These are phyloP conservation scores for Viola odorata DNA, from an alignment of 345 rosid genomes.

Conservation along the genomic window DNA sequence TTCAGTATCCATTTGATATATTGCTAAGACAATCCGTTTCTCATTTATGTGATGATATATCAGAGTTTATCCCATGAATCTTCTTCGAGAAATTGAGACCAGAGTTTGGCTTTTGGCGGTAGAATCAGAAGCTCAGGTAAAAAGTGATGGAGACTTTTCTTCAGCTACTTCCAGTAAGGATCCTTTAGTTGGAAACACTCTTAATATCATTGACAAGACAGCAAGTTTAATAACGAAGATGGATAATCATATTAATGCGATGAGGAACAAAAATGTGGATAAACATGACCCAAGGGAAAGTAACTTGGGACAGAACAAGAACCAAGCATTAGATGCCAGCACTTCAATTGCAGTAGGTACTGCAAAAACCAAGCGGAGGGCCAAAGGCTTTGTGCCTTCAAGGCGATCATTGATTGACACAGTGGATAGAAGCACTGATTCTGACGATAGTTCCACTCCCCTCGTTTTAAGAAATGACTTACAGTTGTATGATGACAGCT, in stretches of 20 bases:
- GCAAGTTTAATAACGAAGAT: constrained; percentile 80
- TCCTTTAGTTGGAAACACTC: constrained; percentile 38
- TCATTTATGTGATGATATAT: constrained; percentile 24
- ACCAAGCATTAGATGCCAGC: constrained; percentile 48
- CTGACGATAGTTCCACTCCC: constrained; percentile 49
- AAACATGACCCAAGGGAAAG: constrained; percentile 59
- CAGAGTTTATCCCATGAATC: constrained; percentile 91
- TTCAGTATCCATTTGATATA: constrained; percentile 9
- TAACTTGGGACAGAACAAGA: constrained; percentile 43
- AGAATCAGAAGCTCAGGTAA: constrained; percentile 86
- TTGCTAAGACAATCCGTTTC: constrained; percentile 12
- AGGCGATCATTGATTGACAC: constrained; percentile 52
- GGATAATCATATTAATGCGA: constrained; percentile 80
- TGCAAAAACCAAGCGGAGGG: constrained; percentile 70
- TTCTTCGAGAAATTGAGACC: constrained; percentile 93
- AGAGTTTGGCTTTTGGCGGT: constrained; percentile 97
- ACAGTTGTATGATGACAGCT: constrained; percentile 62
- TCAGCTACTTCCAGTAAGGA: constrained; percentile 36
- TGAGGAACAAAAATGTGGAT: constrained; percentile 50
- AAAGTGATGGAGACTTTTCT: constrained; percentile 57
- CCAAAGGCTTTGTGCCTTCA: constrained; percentile 59
- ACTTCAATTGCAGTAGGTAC: constrained; percentile 38
- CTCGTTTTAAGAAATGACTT: constrained; percentile 45
- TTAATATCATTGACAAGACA: constrained; percentile 72
- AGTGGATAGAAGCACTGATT: constrained; percentile 47